phyloP scores from a whole-genome alignment of 2,329 filamentous ascomycete species.

The Microthyrium microscopicum region DNA sequence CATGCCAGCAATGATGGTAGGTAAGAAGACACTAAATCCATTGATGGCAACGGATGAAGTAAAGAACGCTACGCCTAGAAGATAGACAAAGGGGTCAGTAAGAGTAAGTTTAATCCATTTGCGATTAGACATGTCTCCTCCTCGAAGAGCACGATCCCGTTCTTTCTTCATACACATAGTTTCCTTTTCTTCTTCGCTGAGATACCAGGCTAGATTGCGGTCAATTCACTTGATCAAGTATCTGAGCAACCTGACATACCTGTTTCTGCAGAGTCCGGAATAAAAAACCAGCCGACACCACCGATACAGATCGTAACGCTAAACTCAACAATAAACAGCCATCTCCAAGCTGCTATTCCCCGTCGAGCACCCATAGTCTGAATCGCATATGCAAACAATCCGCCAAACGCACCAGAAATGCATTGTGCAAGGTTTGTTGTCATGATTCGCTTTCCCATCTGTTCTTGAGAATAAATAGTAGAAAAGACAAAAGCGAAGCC shows the following conservation, averaged over 20 bases:
- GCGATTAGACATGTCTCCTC: conserved; percentile 16
- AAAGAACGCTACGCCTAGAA: conserved; percentile 17
- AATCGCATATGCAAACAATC: conserved; percentile 9
- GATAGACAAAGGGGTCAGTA: conserved; percentile 17
- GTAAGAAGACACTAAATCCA: conserved; percentile 20
- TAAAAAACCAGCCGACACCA: conserved; percentile 10
- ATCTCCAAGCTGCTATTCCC: conserved; percentile 10
- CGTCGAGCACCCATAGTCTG: conserved; percentile 17
- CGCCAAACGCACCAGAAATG: conserved; percentile 6
- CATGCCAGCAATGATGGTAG: conserved; percentile 19
- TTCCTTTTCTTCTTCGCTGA: conserved; percentile 10
- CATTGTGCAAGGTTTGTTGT: conserved; percentile 1
- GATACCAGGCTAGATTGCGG: conserved; percentile 17
- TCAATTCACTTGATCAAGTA: no score
- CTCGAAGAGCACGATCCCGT: conserved; percentile 16
- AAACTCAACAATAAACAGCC: conserved; percentile 10
- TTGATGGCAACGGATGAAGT: conserved; percentile 17
- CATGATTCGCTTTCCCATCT: conserved; percentile 1
- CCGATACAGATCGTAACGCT: conserved; percentile 9
- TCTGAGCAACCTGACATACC: no score
- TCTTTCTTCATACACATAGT: conserved; percentile 14
- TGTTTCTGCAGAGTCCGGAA: conserved; percentile 13
- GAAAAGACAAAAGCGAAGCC: conserved; percentile 15
- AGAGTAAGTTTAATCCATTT: conserved; percentile 16
- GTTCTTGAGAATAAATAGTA: conserved; percentile 1